Base-by-base conservation (phyloP, 495 filamentous ascomycete genomes). In the Penicillium desertorum region DNA sequence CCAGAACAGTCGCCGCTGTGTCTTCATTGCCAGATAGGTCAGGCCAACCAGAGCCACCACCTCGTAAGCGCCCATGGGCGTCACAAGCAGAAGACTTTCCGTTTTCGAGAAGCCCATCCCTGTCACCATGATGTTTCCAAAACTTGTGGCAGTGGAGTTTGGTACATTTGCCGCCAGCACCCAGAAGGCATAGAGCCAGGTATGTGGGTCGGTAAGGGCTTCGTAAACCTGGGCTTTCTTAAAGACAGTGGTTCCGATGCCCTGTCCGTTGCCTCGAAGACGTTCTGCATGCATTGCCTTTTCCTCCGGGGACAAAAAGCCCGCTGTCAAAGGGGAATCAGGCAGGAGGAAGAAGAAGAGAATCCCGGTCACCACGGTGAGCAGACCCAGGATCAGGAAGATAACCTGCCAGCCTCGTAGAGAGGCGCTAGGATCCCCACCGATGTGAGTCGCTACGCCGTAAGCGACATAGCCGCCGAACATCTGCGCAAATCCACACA, bases 181-280 rank as follows among this genome's bases (percentile, higher is more conserved):
- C 58, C 81, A 85, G 49, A 83, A 74, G 22, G 48, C 48, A 12
- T 51, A 51, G 19, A 51, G 48, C 48, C 48, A 83, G 45, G 79
- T 80, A 49, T 80, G 71, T 0, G 79, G 81, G 57, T 84, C 81
- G 2, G 70, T 47, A 4, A 83, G 64, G 10, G 77, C 75, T 58
- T 83, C 81, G 43, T 70, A 73, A 27, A 79, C 67, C 53, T 86
- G 84, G 2, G 78, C 74, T 59, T 62, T 71, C 29, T 83, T 83
- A 57, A 84, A 86, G n/a, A 77, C 73, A 59, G 81, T 84, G 58
- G 81, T 86, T 19, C 81, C 81, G 3, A 86, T 76, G 14, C 84
- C 84, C 46, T 83, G 81, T 47, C 83, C 74, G 36, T 87, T 85
- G 16, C 74, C 68, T 4, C 79, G 72, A 22, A 85, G 74, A 32